Conservation (phyloP, 495 filamentous ascomycete species). For the Penicillium angulare region DNA sequence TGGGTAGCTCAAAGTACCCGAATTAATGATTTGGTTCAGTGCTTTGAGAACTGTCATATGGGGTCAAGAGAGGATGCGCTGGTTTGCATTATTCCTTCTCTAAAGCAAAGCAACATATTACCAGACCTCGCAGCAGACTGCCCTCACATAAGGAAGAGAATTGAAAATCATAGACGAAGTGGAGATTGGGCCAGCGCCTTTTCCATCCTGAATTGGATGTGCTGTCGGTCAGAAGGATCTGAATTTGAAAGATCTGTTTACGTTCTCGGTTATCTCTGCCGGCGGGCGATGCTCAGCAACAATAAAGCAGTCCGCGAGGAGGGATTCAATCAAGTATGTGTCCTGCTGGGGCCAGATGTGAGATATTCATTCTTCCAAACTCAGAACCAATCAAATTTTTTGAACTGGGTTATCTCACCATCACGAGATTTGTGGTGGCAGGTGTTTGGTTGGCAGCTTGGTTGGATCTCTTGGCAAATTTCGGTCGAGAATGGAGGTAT, state of each 20-base stretch:
- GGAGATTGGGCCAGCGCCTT: conserved; percentile 28
- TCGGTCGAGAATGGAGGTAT: too few relatives aligned
- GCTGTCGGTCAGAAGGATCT: conserved; percentile 21
- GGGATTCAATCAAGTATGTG: conserved; percentile 9
- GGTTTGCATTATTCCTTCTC: conserved; percentile 32
- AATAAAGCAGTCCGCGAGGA: conserved; percentile 7
- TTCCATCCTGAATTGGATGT: conserved; percentile 25
- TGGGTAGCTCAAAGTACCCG: conserved; percentile 18
- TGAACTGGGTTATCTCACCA: conserved; percentile 6
- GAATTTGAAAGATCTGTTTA: conserved; percentile 28
- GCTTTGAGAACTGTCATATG: conserved; percentile 22
- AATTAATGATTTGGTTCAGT: conserved; percentile 24
- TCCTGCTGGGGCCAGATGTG: conserved; percentile 13
- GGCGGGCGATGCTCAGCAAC: conserved; percentile 19
- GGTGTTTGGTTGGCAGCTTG: conserved; percentile 22
- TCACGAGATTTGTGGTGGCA: conserved; percentile 15
- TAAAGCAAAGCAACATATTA: conserved; percentile 20
- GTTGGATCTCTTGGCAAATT: conserved; percentile 32
- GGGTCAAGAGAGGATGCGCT: conserved; percentile 37
- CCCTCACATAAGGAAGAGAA: conserved; percentile 5
- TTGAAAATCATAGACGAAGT: conserved; percentile 7
- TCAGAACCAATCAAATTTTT: background rate
- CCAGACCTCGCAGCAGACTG: conserved; percentile 29
- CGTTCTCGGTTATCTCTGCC: conserved; percentile 31
- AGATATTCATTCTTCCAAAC: conserved; percentile 6